These are phyloP conservation scores for Allium fistulosum DNA, from an alignment of 106 monocot species.

Conservation along the genomic window DNA sequence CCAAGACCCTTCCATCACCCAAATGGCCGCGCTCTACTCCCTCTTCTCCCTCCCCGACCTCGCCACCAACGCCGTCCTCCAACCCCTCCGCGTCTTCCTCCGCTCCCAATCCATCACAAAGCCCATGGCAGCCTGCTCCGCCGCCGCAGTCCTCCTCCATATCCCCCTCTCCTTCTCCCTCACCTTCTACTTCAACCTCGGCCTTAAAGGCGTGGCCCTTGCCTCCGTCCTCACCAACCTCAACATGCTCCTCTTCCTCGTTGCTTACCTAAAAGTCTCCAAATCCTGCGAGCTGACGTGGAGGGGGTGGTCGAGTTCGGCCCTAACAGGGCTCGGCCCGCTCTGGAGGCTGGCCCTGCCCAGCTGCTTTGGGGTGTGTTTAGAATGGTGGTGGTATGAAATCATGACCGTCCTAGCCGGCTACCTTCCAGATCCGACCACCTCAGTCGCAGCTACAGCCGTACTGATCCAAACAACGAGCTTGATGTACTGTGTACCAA, in stretches of 20 bases:
- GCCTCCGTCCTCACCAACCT: conserved; percentile 60
- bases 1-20: conserved; percentile 71
- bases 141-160: conserved; percentile 64
- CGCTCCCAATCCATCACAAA: conserved; percentile 72
- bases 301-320: conserved; percentile 46
- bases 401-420: conserved; percentile 88
- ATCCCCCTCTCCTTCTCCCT: conserved; percentile 58
- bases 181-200: conserved; percentile 48
- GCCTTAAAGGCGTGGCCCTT: conserved; percentile 78
- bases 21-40: conserved; percentile 59
- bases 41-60: conserved; percentile 81
- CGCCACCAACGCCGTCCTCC: conserved; percentile 61
- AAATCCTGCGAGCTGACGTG: conserved; percentile 44
- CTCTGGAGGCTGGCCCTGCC: conserved; percentile 70
- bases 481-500: conserved; percentile 89
- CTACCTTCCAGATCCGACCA: conserved; percentile 69
- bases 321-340: conserved; percentile 20
- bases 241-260: conserved; percentile 70
- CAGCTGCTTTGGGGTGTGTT: conserved; percentile 72
- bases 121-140: conserved; percentile 78
- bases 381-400: conserved; percentile 99
- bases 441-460: conserved; percentile 68
- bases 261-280: conserved; percentile 45
- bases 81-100: conserved; percentile 88
- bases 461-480: conserved; percentile 94